These are phyloP conservation scores for Amesomyces nigricolor DNA, from an alignment of 2,329 filamentous ascomycete genomes.

Conservation along the genomic window DNA sequence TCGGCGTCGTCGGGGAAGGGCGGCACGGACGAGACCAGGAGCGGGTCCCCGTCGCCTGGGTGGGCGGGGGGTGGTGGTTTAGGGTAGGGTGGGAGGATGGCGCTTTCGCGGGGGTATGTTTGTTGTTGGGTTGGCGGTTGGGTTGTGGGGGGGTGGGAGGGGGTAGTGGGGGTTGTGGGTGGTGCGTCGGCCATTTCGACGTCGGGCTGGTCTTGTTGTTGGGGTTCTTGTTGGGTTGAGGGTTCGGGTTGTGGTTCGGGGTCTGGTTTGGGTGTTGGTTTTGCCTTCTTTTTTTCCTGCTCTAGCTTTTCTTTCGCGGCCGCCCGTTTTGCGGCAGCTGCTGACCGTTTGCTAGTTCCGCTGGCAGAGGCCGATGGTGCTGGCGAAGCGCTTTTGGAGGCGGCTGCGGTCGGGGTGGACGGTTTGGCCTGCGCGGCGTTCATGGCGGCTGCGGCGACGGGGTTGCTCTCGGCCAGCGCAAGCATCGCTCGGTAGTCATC, in stretches of 20 bases:
- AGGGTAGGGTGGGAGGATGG: constrained; percentile 34
- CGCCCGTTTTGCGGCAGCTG: constrained; percentile 20
- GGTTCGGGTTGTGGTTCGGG: constrained; percentile 7
- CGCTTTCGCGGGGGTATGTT: constrained; percentile 26
- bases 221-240: constrained; percentile 27
- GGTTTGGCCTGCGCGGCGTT: constrained; percentile 24
- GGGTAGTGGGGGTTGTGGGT: constrained; percentile 2
- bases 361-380: constrained; percentile 14
- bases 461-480: constrained; percentile 38
- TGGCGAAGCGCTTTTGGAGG: constrained; percentile 22
- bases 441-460: constrained; percentile 30
- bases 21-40: constrained; percentile 56
- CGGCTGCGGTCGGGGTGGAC: constrained; percentile 18
- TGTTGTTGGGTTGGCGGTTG: constrained; percentile 8
- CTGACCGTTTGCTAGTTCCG: constrained; percentile 20
- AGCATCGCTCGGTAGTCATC: constrained; percentile 69
- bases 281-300: constrained; percentile 14
- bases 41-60: constrained; percentile 48
- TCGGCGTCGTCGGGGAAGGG: constrained; percentile 53
- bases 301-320: constrained; percentile 18
- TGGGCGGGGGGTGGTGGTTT: constrained; percentile 35
- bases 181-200: constrained; percentile 39
- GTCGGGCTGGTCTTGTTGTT: constrained; percentile 14
- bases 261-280: constrained; percentile 4
- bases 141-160: constrained; percentile 14